Evolutionary conservation across 2,329 filamentous ascomycete genomes (phyloP).

Genomic region (Emergomyces orientalis): DNA sequence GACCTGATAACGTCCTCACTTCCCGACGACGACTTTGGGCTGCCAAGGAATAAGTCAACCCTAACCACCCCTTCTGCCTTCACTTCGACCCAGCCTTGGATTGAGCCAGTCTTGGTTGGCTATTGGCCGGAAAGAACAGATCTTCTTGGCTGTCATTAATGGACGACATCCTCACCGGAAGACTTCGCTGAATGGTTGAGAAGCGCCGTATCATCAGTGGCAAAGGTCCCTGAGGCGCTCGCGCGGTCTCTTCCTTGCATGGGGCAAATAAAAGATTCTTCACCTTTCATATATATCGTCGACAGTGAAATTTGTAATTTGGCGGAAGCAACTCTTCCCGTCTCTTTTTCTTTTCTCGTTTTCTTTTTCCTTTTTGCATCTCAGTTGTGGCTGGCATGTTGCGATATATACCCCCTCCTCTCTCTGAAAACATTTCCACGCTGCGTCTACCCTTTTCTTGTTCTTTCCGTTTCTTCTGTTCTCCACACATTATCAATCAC

Average conservation of each 20-base stretch:
- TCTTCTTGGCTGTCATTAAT: neutral
- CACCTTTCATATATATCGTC: slow-evolving; percentile 5
- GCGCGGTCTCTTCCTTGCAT: slow-evolving; percentile 6
- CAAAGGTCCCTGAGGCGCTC: neutral
- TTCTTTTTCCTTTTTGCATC: neutral
- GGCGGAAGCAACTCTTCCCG: neutral
- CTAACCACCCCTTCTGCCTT: neutral
- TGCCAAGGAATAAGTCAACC: neutral
- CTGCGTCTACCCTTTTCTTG: neutral
- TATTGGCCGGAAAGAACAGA: neutral
- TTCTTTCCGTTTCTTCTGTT: neutral
- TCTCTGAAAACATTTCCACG: neutral
- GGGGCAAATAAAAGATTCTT: neutral
- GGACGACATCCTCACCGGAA: neutral
- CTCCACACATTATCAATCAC: neutral
- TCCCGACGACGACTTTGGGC: neutral
- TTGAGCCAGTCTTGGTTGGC: neutral
- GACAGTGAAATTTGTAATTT: slow-evolving; percentile 4
- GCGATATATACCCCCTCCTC: neutral
- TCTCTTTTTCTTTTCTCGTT: neutral
- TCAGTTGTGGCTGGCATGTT: neutral
- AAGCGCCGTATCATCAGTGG: neutral
- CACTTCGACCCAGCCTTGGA: neutral
- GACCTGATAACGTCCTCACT: neutral
- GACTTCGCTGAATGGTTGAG: neutral